Percentiles rank a stretch among this genome's conserved stretches.
Evolutionary conservation across 441 rosid genomes (phyloP).

Genomic region (Macaranga tanarius): DNA sequence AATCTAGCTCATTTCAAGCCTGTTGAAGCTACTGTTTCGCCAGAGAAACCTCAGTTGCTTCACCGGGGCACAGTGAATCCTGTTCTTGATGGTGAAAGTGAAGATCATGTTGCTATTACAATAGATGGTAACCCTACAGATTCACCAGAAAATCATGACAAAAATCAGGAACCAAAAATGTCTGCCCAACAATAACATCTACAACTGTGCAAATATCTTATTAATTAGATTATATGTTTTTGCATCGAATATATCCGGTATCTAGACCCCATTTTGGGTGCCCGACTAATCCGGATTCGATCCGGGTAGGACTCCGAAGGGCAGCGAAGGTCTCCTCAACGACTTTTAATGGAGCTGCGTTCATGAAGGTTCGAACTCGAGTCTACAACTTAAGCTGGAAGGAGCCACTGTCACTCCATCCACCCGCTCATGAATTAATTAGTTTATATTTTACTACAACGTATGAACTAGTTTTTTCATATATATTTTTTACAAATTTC

Average conservation of each 20-base stretch:
- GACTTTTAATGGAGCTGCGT: too few relatives aligned
- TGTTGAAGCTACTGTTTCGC: conserved; percentile 26
- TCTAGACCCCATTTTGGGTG: too few relatives aligned
- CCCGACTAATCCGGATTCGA: too few relatives aligned
- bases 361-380: too few relatives aligned
- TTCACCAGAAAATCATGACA: conserved; percentile 29
- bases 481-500: neutral
- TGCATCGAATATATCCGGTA: too few relatives aligned
- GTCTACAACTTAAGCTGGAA: too few relatives aligned
- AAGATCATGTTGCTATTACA: conserved; percentile 34
- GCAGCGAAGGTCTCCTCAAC: too few relatives aligned
- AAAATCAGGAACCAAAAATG: conserved; percentile 17
- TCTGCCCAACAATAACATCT: conserved; percentile 5
- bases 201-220: conserved; percentile 30
- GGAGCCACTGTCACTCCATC: too few relatives aligned
- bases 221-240: too few relatives aligned
- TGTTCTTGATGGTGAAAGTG: conserved; percentile 33
- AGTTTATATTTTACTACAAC: neutral
- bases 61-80: conserved; percentile 58
- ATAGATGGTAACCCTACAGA: conserved; percentile 29
- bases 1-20: conserved; percentile 31
- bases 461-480: conserved; percentile 1
- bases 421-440: too few relatives aligned
- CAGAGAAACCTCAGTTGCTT: conserved; percentile 40
- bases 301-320: too few relatives aligned